These are phyloP conservation scores for Ammopiptanthus mongolicus DNA, from an alignment of 306 rosid species.

Conservation along the genomic window DNA sequence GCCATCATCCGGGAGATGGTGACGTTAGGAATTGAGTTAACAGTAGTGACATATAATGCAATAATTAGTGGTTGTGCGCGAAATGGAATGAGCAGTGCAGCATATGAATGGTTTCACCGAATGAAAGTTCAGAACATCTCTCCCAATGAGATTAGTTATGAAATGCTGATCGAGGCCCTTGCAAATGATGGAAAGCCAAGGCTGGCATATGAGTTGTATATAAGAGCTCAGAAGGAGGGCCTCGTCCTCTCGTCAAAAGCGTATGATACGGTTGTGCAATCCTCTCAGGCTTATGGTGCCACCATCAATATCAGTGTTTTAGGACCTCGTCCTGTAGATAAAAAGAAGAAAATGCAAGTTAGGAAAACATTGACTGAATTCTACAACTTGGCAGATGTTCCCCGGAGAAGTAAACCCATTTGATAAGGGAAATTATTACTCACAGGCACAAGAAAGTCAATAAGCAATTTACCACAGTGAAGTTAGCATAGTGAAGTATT, in stretches of 20 bases:
- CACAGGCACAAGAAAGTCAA: conserved; percentile 13
- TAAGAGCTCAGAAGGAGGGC: conserved; percentile 63
- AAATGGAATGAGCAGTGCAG: conserved; percentile 58
- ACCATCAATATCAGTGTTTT: conserved; percentile 44
- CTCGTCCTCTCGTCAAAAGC: conserved; percentile 63
- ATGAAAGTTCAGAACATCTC: conserved; percentile 69
- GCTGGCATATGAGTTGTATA: conserved; percentile 76
- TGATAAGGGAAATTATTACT: conserved; percentile 32
- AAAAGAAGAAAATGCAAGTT: conserved; percentile 29
- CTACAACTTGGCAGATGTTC: conserved; percentile 35
- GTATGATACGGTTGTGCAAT: conserved; percentile 59
- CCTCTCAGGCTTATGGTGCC: conserved; percentile 50
- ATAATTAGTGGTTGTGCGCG: conserved; percentile 71
- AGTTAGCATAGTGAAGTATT: conserved; percentile 18
- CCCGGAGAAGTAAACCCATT: conserved; percentile 35
- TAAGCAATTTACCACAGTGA: conserved; percentile 17
- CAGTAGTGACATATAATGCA: conserved; percentile 84
- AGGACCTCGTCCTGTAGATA: conserved; percentile 70
- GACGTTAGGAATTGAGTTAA: conserved; percentile 58
- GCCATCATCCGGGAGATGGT: conserved; percentile 65
- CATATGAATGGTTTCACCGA: conserved; percentile 91
- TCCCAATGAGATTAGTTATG: conserved; percentile 71
- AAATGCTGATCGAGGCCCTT: conserved; percentile 83
- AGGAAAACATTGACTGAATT: conserved; percentile 37
- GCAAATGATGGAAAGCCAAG: conserved; percentile 82